Evolutionary conservation across 805 yeast genomes (phyloP), one percentile per base, ranked within the genome.

Genomic region (Teunomyces gatunensis): DNA sequence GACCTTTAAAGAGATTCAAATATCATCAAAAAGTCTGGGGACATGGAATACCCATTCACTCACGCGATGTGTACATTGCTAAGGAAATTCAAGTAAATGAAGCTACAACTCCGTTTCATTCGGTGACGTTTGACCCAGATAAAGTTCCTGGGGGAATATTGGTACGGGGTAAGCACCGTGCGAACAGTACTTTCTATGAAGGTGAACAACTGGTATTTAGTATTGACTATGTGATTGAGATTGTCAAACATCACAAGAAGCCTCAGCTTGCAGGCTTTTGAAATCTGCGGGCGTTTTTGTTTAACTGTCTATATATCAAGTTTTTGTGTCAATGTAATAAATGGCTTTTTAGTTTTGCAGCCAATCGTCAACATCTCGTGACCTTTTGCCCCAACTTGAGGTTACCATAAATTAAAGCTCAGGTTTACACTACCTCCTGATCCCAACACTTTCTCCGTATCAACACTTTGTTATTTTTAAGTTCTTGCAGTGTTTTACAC

Each of bases 11-110:
- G 35, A 48, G 57, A 10, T 48, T 65, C 25, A 47, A 50, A 2
- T 65, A 65, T 49, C 53, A 59, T 35, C 70, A 67, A 47, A 57
- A 53, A 7, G 67, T 67, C 18, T 61, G 57, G 49, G 65, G 57
- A 44, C 54, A 54, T 18, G 70, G 68, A 3, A 45, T 65, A 36
- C 54, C 60, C 3, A 49, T 67, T 25, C 58, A 56, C 34, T 46
- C 55, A 4, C 51, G 68, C 40, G 52, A 54, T 11, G 52, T 53
- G 13, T 46, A 48, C 3, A 50, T 67, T 40, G 45, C 53, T 7
- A 61, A 59, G 2, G 42, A 43, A 23, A 49, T 47, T 6, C 12
- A 35, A 1, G 54, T 54, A 12, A 62, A 56, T 42, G 54, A 53
- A 17, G 64, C 56, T 3, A 30, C 35, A 2, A 53, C 44, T 3